Evolutionary conservation across 2,329 filamentous ascomycete species (phyloP).

Genomic region (Amylocarpus encephaloides): DNA sequence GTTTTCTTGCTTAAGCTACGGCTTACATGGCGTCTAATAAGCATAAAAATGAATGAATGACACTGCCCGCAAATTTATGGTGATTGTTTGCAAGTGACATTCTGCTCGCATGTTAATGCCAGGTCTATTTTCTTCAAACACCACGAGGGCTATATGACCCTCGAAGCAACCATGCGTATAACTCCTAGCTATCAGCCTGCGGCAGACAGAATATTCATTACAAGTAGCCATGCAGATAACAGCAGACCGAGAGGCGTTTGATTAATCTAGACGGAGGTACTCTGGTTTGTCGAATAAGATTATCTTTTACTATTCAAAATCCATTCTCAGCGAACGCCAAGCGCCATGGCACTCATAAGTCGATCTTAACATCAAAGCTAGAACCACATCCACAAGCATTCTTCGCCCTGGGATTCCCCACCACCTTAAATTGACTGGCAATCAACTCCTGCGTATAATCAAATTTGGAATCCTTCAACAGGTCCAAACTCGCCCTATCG

Average conservation of each 20-base stretch:
- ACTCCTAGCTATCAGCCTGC: too few relatives aligned
- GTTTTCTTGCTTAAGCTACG: slow-evolving; percentile 18
- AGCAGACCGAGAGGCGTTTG: too few relatives aligned
- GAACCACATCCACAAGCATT: slow-evolving; percentile 97
- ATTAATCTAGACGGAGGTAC: too few relatives aligned
- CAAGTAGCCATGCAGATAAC: too few relatives aligned
- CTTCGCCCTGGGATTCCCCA: slow-evolving; percentile 83
- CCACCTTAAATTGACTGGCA: slow-evolving; percentile 90
- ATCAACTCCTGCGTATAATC: slow-evolving; percentile 97
- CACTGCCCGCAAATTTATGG: not conserved
- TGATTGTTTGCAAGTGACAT: not conserved
- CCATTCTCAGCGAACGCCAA: not conserved
- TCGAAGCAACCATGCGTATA: too few relatives aligned
- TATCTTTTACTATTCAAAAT: too few relatives aligned
- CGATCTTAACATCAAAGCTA: slow-evolving; percentile 87
- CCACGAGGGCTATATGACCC: too few relatives aligned
- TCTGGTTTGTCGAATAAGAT: too few relatives aligned
- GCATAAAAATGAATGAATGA: slow-evolving; percentile 20
- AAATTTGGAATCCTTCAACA: slow-evolving; percentile 88
- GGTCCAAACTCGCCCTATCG: slow-evolving; percentile 77
- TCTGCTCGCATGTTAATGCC: too few relatives aligned
- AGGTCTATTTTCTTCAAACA: too few relatives aligned
- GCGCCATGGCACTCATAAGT: not conserved
- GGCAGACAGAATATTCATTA: too few relatives aligned
- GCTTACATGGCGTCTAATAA: slow-evolving; percentile 24